A percentile compares a stretch with the other conserved stretches of the same genome.
phyloP scores from a whole-genome alignment of 352 stramenopile genomes.

The Globisporangium emineosum region DNA sequence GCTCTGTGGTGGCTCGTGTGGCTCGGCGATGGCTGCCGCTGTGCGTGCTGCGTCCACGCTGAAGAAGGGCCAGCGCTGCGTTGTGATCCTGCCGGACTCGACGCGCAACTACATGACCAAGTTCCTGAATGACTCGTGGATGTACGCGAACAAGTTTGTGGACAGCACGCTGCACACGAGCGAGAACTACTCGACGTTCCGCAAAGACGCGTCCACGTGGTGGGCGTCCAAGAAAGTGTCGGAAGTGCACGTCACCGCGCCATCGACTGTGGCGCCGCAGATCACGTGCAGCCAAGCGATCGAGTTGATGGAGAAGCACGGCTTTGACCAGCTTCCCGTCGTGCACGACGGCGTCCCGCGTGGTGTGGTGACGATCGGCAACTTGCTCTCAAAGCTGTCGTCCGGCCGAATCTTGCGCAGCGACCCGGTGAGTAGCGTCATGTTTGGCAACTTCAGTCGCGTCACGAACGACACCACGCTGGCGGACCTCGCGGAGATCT shows the following conservation, averaged over 20 bases:
- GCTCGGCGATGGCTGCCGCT: slow-evolving; percentile 84
- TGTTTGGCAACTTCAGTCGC: slow-evolving; percentile 97
- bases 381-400: slow-evolving; percentile 92
- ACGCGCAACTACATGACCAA: slow-evolving; percentile 99
- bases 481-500: slow-evolving; percentile 90
- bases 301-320: slow-evolving; percentile 92
- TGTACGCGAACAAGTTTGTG: slow-evolving; percentile 85
- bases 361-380: slow-evolving; percentile 95
- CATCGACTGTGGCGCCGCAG: slow-evolving; percentile 90
- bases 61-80: slow-evolving; percentile 87
- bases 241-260: slow-evolving; percentile 85
- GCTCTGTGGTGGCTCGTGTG: slow-evolving; percentile 93
- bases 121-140: slow-evolving; percentile 95
- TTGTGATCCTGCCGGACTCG: slow-evolving; percentile 95
- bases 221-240: slow-evolving; percentile 93
- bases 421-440: slow-evolving; percentile 87
- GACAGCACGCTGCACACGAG: slow-evolving; percentile 59
- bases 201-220: slow-evolving; percentile 64
- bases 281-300: slow-evolving; percentile 93
- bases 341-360: slow-evolving; percentile 65
- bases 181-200: slow-evolving; percentile 18
- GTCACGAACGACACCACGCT: slow-evolving; percentile 89
- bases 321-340: slow-evolving; percentile 79
- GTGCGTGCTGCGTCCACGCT: slow-evolving; percentile 88
- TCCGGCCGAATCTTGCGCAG: slow-evolving; percentile 83